Percentiles rank a stretch among this genome's conserved stretches.
Conservation (phyloP, 1,284 basidiomycete genomes). For the Caloboletus firmus region DNA sequence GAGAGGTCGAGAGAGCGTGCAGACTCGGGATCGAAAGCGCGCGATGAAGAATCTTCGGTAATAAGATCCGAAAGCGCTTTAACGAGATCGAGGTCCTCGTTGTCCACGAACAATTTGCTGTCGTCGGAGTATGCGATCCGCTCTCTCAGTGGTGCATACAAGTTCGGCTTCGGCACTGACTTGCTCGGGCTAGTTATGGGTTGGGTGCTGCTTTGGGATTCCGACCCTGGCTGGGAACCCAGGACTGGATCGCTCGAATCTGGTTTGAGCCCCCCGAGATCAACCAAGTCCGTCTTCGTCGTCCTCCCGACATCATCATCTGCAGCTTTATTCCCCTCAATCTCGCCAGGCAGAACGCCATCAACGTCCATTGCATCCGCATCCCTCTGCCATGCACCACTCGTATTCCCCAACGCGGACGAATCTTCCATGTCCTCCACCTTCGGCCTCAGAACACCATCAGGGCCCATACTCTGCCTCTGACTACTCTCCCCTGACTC, state of each 20-base stretch:
- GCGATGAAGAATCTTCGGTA: constrained; percentile 31
- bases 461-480: constrained; percentile 30
- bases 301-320: constrained; percentile 32
- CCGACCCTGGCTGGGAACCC: constrained; percentile 40
- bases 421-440: constrained; percentile 63
- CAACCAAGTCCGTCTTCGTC: constrained; percentile 29
- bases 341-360: constrained; percentile 19
- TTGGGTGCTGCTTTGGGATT: constrained; percentile 33
- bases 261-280: constrained; percentile 35
- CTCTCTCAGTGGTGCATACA: constrained; percentile 58
- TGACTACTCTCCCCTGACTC: constrained; percentile 35
- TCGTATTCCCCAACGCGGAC: constrained; percentile 43
- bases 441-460: constrained; percentile 50
- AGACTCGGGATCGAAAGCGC: constrained; percentile 27
- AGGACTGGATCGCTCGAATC: constrained; percentile 54
- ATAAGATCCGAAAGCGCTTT: constrained; percentile 42
- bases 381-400: constrained; percentile 24
- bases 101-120: constrained; percentile 59
- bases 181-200: constrained; percentile 36
- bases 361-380: constrained; percentile 41
- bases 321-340: constrained; percentile 33
- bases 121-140: constrained; percentile 57
- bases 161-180: constrained; percentile 40
- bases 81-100: constrained; percentile 45
- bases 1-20: constrained; percentile 49